Evolutionary conservation across 164 flowering plant species (phyloP), one percentile per base, ranked within the genome.

Genomic region (Tinospora cordifolia): DNA sequence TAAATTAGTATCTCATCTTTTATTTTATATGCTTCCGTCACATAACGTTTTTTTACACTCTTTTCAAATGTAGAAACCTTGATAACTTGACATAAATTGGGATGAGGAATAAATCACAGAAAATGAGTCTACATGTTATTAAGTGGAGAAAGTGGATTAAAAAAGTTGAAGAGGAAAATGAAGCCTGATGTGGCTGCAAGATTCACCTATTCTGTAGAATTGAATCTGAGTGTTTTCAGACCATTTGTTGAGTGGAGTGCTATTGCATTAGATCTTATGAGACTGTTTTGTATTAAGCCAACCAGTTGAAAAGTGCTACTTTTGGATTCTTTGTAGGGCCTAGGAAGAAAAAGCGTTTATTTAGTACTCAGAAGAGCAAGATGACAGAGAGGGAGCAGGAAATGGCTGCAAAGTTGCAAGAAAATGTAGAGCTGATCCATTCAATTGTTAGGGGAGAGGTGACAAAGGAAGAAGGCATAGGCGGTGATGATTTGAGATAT

Each of bases 361-460:
- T 7, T 30, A 36, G 46, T 46, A 46, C 62, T 68, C 39, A 58
- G 34, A 68, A 38, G 27, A 68, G 65, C 69, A 70, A 21, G 73
- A 19, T 34, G 19, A 59, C 54, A 19, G 36, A 65, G 36, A 49
- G 34, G 74, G 69, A 65, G 40, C 24, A 71, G 24, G 67, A 71
- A n/a, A 71, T 71, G 73, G 74, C 63, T 8, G 66, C 36, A 36
- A 78, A 77, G 65, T 75, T 85, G 60, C 73, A 51, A 4, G 82
- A 70, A 59, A 60, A 74, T 44, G 81, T 84, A 0, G 77, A 82
- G 57, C 64, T 66, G 62, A 79, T 87, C 22, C 81, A 81, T 49
- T 75, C 82, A 1, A 79, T 87, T 67, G 66, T 84, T 17, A 62
- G 70, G 63, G 83, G 79, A 59, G 79, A 78, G 19, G 40, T 78